Conservation (phyloP, 305 asterid genomes). For the Rubia peregrina region DNA sequence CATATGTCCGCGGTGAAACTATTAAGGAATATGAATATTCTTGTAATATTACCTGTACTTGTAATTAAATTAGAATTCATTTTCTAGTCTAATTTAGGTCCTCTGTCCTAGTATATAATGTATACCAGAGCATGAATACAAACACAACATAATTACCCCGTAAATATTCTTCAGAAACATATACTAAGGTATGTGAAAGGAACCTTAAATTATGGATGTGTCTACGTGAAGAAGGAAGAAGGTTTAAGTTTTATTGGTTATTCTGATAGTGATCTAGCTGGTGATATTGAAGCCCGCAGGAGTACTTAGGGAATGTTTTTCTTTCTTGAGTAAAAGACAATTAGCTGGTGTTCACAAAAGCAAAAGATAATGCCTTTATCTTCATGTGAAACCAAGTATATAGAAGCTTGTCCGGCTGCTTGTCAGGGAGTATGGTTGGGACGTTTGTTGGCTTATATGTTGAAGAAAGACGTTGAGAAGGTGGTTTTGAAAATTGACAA, state of each 20-base stretch:
- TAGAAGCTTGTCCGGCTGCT: not conserved
- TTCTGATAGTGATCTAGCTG: not conserved
- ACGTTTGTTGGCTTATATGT: not conserved
- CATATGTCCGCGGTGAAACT: not conserved
- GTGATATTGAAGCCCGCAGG: not conserved
- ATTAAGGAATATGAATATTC: too few species aligned
- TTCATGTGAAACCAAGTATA: too few species aligned
- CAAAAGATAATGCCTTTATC: not conserved
- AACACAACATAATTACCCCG: too few species aligned
- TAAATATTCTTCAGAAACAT: too few species aligned
- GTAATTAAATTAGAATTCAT: too few species aligned
- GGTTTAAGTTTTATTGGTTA: not conserved
- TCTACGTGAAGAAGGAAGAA: not conserved
- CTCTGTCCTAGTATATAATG: too few species aligned
- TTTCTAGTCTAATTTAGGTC: too few species aligned
- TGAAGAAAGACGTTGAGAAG: not conserved
- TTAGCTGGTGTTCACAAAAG: not conserved
- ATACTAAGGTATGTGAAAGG: too few species aligned
- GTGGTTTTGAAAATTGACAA: not conserved
- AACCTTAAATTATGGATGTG: not conserved
- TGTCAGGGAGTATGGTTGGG: not conserved
- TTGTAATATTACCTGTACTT: too few species aligned
- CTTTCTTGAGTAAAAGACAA: not conserved
- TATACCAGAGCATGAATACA: too few species aligned
- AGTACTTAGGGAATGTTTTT: not conserved